Conservation (phyloP, 331 rosid genomes). For the Spiraea crenata region DNA sequence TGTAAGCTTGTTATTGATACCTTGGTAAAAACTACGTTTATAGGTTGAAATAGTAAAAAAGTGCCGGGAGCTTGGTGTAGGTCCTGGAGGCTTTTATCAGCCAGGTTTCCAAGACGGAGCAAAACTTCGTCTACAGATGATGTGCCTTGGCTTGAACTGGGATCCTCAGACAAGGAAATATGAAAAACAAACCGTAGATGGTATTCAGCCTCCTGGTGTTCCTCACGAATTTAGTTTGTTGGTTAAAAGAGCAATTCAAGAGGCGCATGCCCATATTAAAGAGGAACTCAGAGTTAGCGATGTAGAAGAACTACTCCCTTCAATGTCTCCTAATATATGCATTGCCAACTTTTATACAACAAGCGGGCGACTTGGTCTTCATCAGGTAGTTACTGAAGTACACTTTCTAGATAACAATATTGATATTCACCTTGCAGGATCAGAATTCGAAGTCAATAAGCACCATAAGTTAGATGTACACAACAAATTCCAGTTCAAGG, state of each 20-base stretch:
- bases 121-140: conserved; percentile 62
- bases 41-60: conserved; percentile 48
- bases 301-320: conserved; percentile 51
- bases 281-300: conserved; percentile 10
- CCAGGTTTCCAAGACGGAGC: conserved; percentile 56
- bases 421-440: neutral
- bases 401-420: neutral
- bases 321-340: conserved; percentile 62
- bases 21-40: neutral
- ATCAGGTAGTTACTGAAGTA: conserved; percentile 55
- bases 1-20: neutral
- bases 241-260: conserved; percentile 40
- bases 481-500: neutral
- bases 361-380: conserved; percentile 67
- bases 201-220: conserved; percentile 46
- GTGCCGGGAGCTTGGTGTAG: conserved; percentile 51
- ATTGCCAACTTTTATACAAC: conserved; percentile 60
- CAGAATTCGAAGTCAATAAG: neutral
- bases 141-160: conserved; percentile 80
- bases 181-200: conserved; percentile 35
- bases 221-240: conserved; percentile 35
- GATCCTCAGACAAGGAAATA: conserved; percentile 62
- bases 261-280: conserved; percentile 39
- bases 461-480: neutral
- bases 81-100: conserved; percentile 68